Conservation (phyloP, 192 early-diverging fungal species). For the Coemansia sp. region DNA sequence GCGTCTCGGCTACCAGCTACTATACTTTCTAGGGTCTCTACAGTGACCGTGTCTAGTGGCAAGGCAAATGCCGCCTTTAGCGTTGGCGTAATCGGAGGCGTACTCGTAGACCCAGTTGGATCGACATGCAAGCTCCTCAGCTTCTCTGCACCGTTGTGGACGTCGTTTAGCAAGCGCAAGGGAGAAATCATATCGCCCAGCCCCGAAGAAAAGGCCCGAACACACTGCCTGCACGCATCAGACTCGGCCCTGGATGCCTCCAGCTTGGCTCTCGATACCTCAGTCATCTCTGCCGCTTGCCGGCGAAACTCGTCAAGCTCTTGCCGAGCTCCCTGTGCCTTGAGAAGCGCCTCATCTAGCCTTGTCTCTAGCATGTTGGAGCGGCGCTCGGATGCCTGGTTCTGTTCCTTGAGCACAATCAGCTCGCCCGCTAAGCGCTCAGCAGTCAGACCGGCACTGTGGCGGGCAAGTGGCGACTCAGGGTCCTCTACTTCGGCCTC, state of each 20-base stretch:
- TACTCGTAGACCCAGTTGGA: conserved; percentile 9
- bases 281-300: conserved; percentile 23
- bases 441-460: conserved; percentile 37
- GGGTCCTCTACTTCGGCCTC: conserved; percentile 11
- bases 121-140: conserved; percentile 14
- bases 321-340: conserved; percentile 28
- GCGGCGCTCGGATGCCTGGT: conserved; percentile 24
- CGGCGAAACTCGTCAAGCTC: conserved; percentile 18
- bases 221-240: conserved; percentile 10
- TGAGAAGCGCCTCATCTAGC: conserved; percentile 40
- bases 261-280: conserved; percentile 12
- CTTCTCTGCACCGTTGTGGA: conserved; percentile 30
- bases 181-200: conserved; percentile 21
- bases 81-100: conserved; percentile 45
- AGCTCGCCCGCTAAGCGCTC: conserved; percentile 54
- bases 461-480: conserved; percentile 43
- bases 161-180: conserved; percentile 30
- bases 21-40: conserved; percentile 19
- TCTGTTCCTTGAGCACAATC: conserved; percentile 44
- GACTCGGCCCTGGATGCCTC: conserved; percentile 18
- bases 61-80: conserved; percentile 10
- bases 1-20: background rate
- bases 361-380: conserved; percentile 25
- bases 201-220: conserved; percentile 27
- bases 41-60: conserved; percentile 4